These are phyloP conservation scores for Backusella parvicylindrica DNA, from an alignment of 192 early-diverging fungal genomes.

Conservation along the genomic window DNA sequence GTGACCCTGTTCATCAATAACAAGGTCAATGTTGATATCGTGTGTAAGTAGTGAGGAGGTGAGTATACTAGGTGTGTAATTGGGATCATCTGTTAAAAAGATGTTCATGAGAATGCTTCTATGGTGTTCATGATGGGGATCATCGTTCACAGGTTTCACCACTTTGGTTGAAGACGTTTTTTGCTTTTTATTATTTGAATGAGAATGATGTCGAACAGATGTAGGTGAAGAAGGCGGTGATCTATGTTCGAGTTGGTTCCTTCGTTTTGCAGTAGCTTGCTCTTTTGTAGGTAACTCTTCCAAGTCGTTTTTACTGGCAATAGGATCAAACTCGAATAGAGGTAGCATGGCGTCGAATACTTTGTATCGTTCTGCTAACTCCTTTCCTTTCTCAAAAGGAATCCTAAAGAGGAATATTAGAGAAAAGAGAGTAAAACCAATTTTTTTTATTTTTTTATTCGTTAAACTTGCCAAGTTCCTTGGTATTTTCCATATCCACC, in stretches of 20 bases:
- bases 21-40: slow-evolving; percentile 74
- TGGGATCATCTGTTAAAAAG: slow-evolving; percentile 74
- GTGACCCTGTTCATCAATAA: slow-evolving; percentile 94
- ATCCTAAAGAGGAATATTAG: slow-evolving; percentile 53
- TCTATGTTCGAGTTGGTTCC: background rate
- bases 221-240: slow-evolving; percentile 4
- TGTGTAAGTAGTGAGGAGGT: slow-evolving; percentile 17
- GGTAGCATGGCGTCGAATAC: slow-evolving; percentile 70
- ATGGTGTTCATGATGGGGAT: slow-evolving; percentile 51
- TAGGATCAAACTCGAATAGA: slow-evolving; percentile 78
- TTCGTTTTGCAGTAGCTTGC: slow-evolving; percentile 17
- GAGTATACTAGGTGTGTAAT: slow-evolving; percentile 55
- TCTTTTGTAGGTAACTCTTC: slow-evolving; percentile 45
- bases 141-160: background rate
- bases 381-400: slow-evolving; percentile 80
- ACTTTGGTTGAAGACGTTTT: background rate
- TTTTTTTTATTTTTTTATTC: too few relatives aligned
- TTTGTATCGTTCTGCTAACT: slow-evolving; percentile 77
- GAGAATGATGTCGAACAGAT: background rate
- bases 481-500: slow-evolving; percentile 96
- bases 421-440: background rate
- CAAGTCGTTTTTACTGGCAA: slow-evolving; percentile 24
- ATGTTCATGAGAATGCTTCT: slow-evolving; percentile 80
- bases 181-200: background rate
- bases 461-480: slow-evolving; percentile 81